These are phyloP conservation scores for Abelmoschus esculentus DNA, from an alignment of 345 rosid species.

Conservation along the genomic window DNA sequence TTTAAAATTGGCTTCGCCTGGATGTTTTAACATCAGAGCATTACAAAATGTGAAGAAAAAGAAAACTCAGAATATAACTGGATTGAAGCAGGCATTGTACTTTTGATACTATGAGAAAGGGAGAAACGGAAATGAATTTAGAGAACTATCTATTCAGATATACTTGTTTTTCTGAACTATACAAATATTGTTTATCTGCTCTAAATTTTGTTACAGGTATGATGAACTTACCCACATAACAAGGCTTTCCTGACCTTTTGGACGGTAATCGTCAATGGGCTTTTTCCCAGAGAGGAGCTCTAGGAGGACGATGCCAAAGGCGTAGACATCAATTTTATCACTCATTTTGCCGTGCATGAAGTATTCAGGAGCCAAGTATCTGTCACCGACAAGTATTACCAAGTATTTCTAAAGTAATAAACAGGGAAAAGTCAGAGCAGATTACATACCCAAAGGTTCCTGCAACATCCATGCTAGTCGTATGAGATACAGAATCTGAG, in stretches of 20 bases:
- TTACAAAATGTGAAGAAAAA: background rate
- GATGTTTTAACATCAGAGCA: conserved; percentile 9
- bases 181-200: background rate
- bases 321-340: conserved; percentile 89
- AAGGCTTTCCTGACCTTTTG: conserved; percentile 80
- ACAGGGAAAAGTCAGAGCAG: conserved; percentile 2
- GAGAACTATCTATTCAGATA: background rate
- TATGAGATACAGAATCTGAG: conserved; percentile 39
- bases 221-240: conserved; percentile 80
- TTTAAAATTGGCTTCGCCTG: conserved; percentile 84
- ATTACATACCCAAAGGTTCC: conserved; percentile 88
- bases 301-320: conserved; percentile 87
- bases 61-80: background rate
- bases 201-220: background rate
- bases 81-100: no score
- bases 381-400: conserved; percentile 25
- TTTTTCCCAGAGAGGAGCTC: conserved; percentile 89
- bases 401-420: conserved; percentile 1
- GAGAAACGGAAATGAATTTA: background rate
- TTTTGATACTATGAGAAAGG: background rate
- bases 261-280: conserved; percentile 55
- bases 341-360: conserved; percentile 89
- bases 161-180: conserved; percentile 20
- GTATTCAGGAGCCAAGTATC: conserved; percentile 98
- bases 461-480: conserved; percentile 51